phyloP scores from a whole-genome alignment of 1,284 basidiomycete species.

The Heliocybe sulcata region DNA sequence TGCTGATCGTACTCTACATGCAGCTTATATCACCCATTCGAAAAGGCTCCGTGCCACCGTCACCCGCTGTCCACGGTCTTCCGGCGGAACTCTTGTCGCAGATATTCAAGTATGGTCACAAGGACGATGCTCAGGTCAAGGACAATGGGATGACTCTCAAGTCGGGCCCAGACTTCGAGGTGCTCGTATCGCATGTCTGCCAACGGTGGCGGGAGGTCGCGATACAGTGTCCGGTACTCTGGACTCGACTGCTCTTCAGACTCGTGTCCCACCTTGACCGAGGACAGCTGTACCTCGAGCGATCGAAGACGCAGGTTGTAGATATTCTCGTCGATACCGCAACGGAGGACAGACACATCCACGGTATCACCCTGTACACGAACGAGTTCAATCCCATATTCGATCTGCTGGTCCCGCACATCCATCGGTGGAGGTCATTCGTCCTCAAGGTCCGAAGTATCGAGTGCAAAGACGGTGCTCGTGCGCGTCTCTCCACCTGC shows the following conservation, averaged over 20 bases:
- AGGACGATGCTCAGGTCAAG: conserved; percentile 32
- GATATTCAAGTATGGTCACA: conserved; percentile 44
- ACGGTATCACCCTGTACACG: conserved; percentile 38
- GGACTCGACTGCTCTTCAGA: conserved; percentile 47
- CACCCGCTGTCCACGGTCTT: conserved; percentile 33
- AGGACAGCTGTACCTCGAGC: conserved; percentile 35
- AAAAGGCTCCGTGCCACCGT: neutral
- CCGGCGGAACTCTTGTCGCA: conserved; percentile 49
- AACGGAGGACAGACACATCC: conserved; percentile 34
- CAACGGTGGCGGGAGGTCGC: conserved; percentile 46
- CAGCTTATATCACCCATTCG: neutral
- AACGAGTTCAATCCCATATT: conserved; percentile 38
- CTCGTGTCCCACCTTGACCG: conserved; percentile 39
- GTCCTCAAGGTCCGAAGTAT: conserved; percentile 51
- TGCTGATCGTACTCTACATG: neutral
- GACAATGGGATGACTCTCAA: conserved; percentile 19
- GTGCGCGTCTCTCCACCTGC: conserved; percentile 39
- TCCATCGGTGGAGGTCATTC: conserved; percentile 46
- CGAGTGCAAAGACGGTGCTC: conserved; percentile 43
- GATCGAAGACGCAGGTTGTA: conserved; percentile 29
- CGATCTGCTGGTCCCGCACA: conserved; percentile 37
- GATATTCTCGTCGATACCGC: conserved; percentile 54
- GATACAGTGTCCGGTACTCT: conserved; percentile 38
- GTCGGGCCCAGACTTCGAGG: conserved; percentile 33
- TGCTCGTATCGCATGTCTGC: conserved; percentile 47